Conservation (phyloP, 1,139 yeast species). For the Geotrichum fermentans region DNA sequence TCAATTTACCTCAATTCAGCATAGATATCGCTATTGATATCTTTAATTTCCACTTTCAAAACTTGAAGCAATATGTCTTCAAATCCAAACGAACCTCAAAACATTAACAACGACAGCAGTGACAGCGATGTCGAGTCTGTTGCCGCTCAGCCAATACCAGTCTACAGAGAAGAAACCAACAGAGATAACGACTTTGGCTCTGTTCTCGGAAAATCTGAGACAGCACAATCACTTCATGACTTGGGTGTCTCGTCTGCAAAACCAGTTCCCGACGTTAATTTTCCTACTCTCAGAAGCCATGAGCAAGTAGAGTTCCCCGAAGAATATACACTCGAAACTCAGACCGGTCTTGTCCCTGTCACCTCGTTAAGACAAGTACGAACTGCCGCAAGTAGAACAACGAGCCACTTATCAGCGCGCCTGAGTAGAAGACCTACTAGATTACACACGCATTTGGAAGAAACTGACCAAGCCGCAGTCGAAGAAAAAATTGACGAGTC, state of each 20-base stretch:
- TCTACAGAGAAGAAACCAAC: constrained; percentile 17
- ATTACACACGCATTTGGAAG: constrained; percentile 19
- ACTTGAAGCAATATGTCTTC: too few species aligned
- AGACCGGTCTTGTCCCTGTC: constrained; percentile 80
- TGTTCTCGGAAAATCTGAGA: constrained; percentile 51
- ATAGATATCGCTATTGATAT: too few species aligned
- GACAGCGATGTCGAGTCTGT: too few species aligned
- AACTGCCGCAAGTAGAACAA: constrained; percentile 9
- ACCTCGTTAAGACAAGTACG: constrained; percentile 51
- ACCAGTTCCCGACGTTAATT: constrained; percentile 55
- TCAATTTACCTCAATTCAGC: too few species aligned
- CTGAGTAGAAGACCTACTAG: too few species aligned
- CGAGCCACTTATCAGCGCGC: too few species aligned
- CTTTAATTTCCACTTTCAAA: too few species aligned
- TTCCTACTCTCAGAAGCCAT: constrained; percentile 41
- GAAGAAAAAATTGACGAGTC: constrained; percentile 37
- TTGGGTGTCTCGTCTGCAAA: constrained; percentile 53
- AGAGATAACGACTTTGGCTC: constrained; percentile 31
- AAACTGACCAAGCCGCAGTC: constrained; percentile 48
- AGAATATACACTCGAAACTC: constrained; percentile 81
- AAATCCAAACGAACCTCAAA: background rate
- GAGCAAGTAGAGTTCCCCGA: constrained; percentile 78
- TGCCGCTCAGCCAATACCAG: too few species aligned
- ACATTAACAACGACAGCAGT: background rate
- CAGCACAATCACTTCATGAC: constrained; percentile 59